Conservation (phyloP, 2,329 filamentous ascomycete genomes). For the Paraphoma chrysanthemicola region DNA sequence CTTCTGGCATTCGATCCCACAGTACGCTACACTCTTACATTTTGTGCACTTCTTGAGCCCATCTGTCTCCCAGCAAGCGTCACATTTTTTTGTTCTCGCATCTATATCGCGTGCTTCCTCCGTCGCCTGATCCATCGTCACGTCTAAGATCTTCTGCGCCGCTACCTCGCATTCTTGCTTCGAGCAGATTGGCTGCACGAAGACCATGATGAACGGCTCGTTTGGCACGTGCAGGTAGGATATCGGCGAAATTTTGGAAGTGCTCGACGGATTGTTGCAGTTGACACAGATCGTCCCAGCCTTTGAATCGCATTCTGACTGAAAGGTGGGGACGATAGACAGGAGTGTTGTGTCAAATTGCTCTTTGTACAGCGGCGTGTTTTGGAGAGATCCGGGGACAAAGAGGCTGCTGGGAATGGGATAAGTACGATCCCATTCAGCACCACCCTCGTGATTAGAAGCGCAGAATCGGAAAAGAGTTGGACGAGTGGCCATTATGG, state of each 20-base stretch:
- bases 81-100: not conserved
- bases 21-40: not conserved
- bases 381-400: not conserved
- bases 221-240: not conserved
- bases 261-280: not conserved
- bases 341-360: not conserved
- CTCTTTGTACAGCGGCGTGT: not conserved
- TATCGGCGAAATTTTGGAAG: not conserved
- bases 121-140: too few relatives aligned
- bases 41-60: not conserved
- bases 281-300: not conserved
- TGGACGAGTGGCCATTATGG: not conserved
- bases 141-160: not conserved
- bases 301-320: not conserved
- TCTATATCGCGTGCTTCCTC: not conserved
- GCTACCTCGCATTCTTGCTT: not conserved
- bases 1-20: not conserved
- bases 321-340: not conserved
- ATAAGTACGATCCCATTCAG: not conserved
- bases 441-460: not conserved
- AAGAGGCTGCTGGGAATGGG: not conserved
- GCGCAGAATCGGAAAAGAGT: not conserved
- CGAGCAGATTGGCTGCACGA: not conserved
- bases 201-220: not conserved
- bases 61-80: not conserved